Evolutionary conservation across 1,139 yeast genomes (phyloP), one percentile per base, ranked within the genome.

Genomic region (Hemisphaericaspora lyxosophila): DNA sequence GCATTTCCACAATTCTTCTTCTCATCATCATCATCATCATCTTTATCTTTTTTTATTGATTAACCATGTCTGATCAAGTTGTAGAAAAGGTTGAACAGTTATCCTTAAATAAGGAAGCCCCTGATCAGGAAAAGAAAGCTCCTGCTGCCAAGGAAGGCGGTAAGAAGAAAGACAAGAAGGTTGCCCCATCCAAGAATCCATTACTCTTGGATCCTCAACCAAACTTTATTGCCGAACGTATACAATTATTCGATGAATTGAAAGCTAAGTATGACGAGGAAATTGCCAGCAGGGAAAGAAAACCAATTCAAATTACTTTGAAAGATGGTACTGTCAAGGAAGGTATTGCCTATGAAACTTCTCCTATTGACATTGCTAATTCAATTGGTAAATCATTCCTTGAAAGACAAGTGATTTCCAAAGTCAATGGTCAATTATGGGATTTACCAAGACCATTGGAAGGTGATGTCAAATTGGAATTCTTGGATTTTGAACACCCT

Each of bases 401-500:
- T 40, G 97, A 92, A 51, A 83, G 89, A 68, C 85, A 87, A 55
- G 89, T 94, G 46, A 89, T 94, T 52, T 78, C 97, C 43, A 89
- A 88, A 67, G 94, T 92, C 42, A 77, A 94, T 56, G 96, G 96
- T 42, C 19, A 77, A 38, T 73, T 90, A 52, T 94, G 98, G 98
- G 99, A 94, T 69, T 73, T 94, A 59, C 94, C 85, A 47, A 85
- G 98, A 67, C 97, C 97, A 13, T 73, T 94, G 39, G 98, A 92
- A 68, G 74, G 65, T 24, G 88, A 84, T 50, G 70, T 77, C 35
- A 62, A 66, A 33, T 71, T 94, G 49, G 94, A 88, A 60, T 85
- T 89, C 54, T 66, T 69, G 46, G 77, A 71, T 48, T 94, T 94
- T 41, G 76, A 70, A 17, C 70, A 67, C 47, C 88, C 87, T 16